These are phyloP conservation scores for Datura wrightii DNA, from an alignment of 257 asterid species.

Conservation along the genomic window DNA sequence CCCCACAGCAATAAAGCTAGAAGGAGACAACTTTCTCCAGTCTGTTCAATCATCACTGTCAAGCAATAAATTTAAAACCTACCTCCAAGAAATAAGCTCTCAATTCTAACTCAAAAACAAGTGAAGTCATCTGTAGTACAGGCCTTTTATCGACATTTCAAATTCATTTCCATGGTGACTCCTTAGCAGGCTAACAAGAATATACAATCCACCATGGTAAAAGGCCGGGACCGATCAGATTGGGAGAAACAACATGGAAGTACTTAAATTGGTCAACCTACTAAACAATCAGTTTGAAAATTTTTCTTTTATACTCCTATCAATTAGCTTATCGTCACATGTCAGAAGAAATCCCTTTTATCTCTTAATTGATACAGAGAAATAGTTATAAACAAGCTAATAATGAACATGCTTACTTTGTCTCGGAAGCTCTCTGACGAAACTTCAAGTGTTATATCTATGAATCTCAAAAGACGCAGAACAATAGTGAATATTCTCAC, in stretches of 20 bases:
- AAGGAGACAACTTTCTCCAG: not conserved
- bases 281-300: not conserved
- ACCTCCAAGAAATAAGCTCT: not conserved
- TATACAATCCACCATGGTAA: not conserved
- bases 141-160: not conserved
- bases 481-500: slow-evolving; percentile 16
- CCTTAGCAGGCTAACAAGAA: not conserved
- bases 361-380: not conserved
- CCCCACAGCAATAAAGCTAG: not conserved
- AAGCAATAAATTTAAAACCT: not conserved
- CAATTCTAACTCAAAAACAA: not conserved
- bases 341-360: not conserved
- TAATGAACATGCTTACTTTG: not conserved
- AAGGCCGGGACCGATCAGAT: not conserved
- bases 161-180: not conserved
- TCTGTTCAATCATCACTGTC: not conserved
- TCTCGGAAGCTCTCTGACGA: not conserved
- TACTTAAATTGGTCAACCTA: not conserved
- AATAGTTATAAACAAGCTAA: not conserved
- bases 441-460: not conserved
- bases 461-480: slow-evolving; percentile 15
- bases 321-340: not conserved
- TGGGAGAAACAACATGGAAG: not conserved
- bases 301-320: not conserved
- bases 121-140: not conserved